Percentiles rank a stretch among this genome's conserved stretches.
Evolutionary conservation across 148 eudicot species (phyloP).

Genomic region (Rhododendron molle): DNA sequence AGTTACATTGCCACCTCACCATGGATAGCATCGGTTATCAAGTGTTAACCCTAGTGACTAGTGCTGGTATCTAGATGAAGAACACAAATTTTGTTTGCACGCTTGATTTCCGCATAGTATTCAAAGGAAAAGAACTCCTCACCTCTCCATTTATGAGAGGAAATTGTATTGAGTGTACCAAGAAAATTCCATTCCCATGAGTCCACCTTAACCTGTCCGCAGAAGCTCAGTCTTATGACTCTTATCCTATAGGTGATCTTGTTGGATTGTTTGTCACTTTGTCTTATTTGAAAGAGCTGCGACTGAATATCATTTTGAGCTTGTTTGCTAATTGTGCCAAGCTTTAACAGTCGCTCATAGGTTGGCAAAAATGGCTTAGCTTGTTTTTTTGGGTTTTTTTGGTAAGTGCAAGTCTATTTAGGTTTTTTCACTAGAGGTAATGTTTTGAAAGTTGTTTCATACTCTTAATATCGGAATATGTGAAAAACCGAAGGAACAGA

Average conservation of each 20-base stretch:
- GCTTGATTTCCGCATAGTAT: background rate
- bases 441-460: background rate
- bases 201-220: background rate
- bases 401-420: background rate
- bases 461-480: background rate
- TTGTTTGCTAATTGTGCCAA: background rate
- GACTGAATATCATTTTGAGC: background rate
- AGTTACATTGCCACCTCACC: background rate
- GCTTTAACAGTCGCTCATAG: background rate
- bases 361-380: background rate
- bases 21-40: background rate
- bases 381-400: background rate
- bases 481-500: background rate
- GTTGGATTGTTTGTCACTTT: background rate
- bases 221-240: background rate
- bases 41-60: background rate
- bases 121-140: background rate
- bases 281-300: background rate
- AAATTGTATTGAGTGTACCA: background rate
- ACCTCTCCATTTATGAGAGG: background rate
- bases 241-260: background rate
- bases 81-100: background rate
- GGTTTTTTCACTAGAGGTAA: background rate
- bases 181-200: background rate
- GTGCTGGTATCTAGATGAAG: background rate